Evolutionary conservation across 2,329 filamentous ascomycete genomes (phyloP).

Genomic region (Fusarium humuli): DNA sequence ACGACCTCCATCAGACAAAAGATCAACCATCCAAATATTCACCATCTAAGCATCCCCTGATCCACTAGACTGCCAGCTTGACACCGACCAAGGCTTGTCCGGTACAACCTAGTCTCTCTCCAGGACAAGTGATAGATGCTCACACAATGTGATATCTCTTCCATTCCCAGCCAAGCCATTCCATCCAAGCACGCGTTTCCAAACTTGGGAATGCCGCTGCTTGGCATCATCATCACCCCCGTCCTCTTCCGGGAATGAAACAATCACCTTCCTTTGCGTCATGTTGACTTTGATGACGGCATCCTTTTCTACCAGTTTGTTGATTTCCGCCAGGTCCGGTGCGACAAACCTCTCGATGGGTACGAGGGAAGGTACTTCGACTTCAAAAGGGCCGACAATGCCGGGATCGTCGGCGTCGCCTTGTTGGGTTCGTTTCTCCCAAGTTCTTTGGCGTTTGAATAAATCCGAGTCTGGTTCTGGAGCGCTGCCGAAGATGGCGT

Average conservation of each 20-base stretch:
- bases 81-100: neutral
- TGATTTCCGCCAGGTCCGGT: neutral
- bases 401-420: no score
- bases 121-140: neutral
- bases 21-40: neutral
- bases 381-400: neutral
- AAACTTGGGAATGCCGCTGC: neutral
- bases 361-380: neutral
- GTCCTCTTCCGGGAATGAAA: neutral
- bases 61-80: neutral
- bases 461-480: neutral
- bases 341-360: neutral
- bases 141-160: neutral
- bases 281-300: neutral
- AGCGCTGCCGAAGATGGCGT: neutral
- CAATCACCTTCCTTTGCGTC: neutral
- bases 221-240: no score
- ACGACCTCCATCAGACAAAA: neutral
- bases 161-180: neutral
- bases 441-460: neutral
- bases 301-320: neutral
- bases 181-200: neutral
- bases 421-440: neutral
- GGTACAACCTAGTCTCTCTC: neutral
- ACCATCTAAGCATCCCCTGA: neutral